phyloP scores from a whole-genome alignment of 768 basidiomycete species.

The Galerina marginata region DNA sequence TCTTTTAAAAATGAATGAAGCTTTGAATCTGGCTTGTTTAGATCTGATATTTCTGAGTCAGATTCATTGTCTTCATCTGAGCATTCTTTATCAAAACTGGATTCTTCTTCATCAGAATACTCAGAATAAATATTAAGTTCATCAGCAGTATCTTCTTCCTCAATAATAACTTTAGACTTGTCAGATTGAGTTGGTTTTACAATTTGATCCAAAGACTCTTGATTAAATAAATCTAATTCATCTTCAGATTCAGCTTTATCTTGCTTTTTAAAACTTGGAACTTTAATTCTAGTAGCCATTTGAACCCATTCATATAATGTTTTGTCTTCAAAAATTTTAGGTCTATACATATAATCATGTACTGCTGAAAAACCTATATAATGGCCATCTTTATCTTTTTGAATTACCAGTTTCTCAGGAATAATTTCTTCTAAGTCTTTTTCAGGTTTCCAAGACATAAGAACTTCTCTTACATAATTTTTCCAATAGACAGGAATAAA shows the following conservation, averaged over 20 bases:
- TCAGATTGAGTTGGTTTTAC: too few species aligned
- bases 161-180: neutral
- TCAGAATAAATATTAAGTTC: too few species aligned
- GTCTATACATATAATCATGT: too few species aligned
- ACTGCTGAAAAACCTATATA: constrained; percentile 25
- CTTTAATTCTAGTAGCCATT: neutral
- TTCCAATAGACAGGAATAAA: constrained; percentile 32
- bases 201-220: too few species aligned
- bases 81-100: too few species aligned
- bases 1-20: neutral
- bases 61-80: too few species aligned
- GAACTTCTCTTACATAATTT: constrained; percentile 5
- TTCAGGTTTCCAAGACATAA: neutral
- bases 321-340: too few species aligned
- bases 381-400: constrained; percentile 16
- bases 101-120: too few species aligned
- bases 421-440: neutral
- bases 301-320: constrained; percentile 34
- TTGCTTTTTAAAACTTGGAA: neutral
- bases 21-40: neutral
- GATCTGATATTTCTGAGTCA: too few species aligned
- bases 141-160: neutral
- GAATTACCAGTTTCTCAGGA: constrained; percentile 21
- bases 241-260: neutral
- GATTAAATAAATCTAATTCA: too few species aligned